Conservation (phyloP, 1,139 yeast genomes). For the Taiozyma sp. region DNA sequence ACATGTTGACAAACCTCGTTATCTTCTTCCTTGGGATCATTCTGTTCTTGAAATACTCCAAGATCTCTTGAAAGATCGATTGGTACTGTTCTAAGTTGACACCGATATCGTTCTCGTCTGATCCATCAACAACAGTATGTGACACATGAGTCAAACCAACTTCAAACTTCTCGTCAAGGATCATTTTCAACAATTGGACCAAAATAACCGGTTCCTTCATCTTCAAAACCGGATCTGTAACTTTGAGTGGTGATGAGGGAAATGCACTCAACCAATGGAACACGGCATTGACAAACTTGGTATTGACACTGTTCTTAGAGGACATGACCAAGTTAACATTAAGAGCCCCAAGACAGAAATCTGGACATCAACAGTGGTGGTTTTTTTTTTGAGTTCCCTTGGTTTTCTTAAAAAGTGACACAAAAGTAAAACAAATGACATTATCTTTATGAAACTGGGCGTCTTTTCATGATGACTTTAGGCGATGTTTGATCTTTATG, state of each 20-base stretch:
- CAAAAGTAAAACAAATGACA: background rate
- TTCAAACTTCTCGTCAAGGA: background rate
- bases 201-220: background rate
- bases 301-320: background rate
- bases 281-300: slow-evolving; percentile 10
- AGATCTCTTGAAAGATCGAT: background rate
- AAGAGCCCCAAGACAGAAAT: no score
- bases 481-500: background rate
- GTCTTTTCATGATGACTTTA: background rate
- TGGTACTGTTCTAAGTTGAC: background rate
- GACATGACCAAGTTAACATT: background rate
- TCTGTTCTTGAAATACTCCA: slow-evolving; percentile 3
- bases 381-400: no score
- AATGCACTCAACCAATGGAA: slow-evolving; percentile 15
- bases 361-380: background rate
- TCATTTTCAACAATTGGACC: background rate
- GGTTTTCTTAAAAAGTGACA: background rate
- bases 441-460: slow-evolving; percentile 1
- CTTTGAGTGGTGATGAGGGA: slow-evolving; percentile 9
- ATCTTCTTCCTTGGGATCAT: slow-evolving; percentile 8
- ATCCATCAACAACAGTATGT: background rate
- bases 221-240: slow-evolving; percentile 4
- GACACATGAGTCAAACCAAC: no score
- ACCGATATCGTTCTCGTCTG: background rate
- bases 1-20: slow-evolving; percentile 6